Conservation (phyloP, 1,284 basidiomycete genomes). For the Rhodotorula mucilaginosa region DNA sequence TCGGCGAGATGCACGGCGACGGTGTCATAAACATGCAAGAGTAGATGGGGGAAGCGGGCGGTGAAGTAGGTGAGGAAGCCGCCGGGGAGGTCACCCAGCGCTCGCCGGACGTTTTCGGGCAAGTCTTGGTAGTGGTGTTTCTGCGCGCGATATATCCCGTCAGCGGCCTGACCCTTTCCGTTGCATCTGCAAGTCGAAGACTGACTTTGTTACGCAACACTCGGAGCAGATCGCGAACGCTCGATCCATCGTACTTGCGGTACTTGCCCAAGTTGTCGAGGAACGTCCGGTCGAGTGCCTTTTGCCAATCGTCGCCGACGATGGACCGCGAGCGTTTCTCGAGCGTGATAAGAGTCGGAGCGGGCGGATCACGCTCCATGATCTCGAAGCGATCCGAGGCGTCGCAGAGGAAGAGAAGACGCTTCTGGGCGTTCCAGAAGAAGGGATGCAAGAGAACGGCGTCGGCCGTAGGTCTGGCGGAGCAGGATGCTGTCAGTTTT, state of each 20-base stretch:
- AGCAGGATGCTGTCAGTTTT: constrained; percentile 2
- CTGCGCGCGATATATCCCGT: constrained; percentile 51
- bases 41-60: constrained; percentile 79
- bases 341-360: constrained; percentile 69
- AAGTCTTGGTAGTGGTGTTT: constrained; percentile 98
- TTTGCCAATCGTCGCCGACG: constrained; percentile 74
- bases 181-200: neutral
- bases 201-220: constrained; percentile 91
- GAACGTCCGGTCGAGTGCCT: constrained; percentile 76
- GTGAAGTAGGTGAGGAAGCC: constrained; percentile 94
- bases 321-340: constrained; percentile 68
- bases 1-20: constrained; percentile 54
- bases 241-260: constrained; percentile 87
- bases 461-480: constrained; percentile 74
- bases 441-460: constrained; percentile 87
- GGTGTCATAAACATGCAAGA: constrained; percentile 86
- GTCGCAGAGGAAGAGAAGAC: constrained; percentile 90
- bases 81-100: constrained; percentile 83
- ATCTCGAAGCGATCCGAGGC: constrained; percentile 97
- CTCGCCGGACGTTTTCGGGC: constrained; percentile 80
- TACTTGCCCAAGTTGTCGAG: constrained; percentile 94
- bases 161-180: constrained; percentile 9
- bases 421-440: constrained; percentile 87
- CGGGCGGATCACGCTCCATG: constrained; percentile 87
- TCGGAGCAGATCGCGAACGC: constrained; percentile 85